phyloP scores from a whole-genome alignment of 2,329 filamentous ascomycete species.

The Capronia coronata region DNA sequence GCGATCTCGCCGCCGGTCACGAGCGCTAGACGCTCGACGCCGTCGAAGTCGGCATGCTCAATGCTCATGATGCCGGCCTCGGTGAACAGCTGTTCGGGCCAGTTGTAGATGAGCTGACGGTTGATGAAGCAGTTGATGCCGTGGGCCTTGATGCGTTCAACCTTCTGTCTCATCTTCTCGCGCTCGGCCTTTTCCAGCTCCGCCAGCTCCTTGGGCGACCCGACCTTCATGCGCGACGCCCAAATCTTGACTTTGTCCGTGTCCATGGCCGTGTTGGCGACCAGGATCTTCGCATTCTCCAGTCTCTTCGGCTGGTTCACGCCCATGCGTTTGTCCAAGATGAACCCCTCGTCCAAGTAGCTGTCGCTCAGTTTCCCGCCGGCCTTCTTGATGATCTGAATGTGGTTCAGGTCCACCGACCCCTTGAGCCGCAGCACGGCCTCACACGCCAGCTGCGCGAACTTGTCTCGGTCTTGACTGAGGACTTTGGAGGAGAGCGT shows the following conservation, averaged over 20 bases:
- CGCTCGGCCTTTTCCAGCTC: conserved; percentile 96
- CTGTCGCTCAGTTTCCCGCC: conserved; percentile 96
- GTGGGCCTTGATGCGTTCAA: conserved; percentile 96
- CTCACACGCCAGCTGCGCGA: conserved; percentile 81
- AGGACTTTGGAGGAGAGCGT: conserved; percentile 97
- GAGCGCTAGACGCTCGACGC: conserved; percentile 86
- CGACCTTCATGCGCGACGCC: conserved; percentile 91
- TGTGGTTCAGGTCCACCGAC: conserved; percentile 90
- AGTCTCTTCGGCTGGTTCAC: conserved; percentile 97
- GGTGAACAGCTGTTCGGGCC: conserved; percentile 97
- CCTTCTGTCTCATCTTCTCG: conserved; percentile 99
- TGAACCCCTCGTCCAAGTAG: conserved; percentile 96
- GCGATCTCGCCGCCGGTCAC: conserved; percentile 97
- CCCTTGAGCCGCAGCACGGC: conserved; percentile 84
- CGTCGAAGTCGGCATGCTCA: conserved; percentile 97
- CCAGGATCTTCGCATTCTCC: conserved; percentile 96
- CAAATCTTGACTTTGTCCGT: conserved; percentile 99
- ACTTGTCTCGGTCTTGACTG: conserved; percentile 86
- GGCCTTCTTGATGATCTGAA: conserved; percentile 99
- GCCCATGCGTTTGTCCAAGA: conserved; percentile 97
- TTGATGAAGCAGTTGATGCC: conserved; percentile 99
- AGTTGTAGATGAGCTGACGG: conserved; percentile 98
- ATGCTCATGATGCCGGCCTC: conserved; percentile 98
- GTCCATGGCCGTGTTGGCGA: conserved; percentile 98
- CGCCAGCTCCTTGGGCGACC: conserved; percentile 92